These are phyloP conservation scores for Triadica sebifera DNA, from an alignment of 345 rosid genomes.

Conservation along the genomic window DNA sequence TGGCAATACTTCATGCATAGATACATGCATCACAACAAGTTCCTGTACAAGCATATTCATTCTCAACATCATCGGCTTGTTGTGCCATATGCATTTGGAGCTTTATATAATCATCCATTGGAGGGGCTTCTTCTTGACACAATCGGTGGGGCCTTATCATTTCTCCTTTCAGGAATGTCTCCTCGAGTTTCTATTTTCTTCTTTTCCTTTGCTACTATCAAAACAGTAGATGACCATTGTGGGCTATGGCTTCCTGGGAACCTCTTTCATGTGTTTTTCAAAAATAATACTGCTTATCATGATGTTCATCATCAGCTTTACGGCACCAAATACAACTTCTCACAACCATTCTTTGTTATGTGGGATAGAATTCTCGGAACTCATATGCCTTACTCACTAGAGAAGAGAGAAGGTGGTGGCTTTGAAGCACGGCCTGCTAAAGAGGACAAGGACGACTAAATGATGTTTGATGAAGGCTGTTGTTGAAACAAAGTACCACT, in stretches of 20 bases:
- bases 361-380: constrained; percentile 73
- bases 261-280: constrained; percentile 51
- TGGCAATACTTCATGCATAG: constrained; percentile 68
- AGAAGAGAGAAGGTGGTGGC: constrained; percentile 55
- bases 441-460: constrained; percentile 14
- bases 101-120: constrained; percentile 59
- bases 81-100: constrained; percentile 60
- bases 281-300: constrained; percentile 66
- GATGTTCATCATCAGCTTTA: constrained; percentile 70
- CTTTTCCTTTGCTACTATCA: constrained; percentile 57
- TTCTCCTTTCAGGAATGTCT: constrained; percentile 67
- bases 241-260: constrained; percentile 64
- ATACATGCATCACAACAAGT: constrained; percentile 65
- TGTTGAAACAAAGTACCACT: constrained; percentile 1
- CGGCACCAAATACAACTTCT: constrained; percentile 61
- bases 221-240: constrained; percentile 65
- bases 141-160: constrained; percentile 57
- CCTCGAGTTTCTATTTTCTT: constrained; percentile 45
- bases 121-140: constrained; percentile 67
- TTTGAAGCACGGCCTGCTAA: constrained; percentile 45
- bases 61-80: constrained; percentile 65
- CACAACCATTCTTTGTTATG: constrained; percentile 67
- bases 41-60: constrained; percentile 55
- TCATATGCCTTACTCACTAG: constrained; percentile 51
- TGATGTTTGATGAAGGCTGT: not conserved